Evolutionary conservation across 257 asterid species (phyloP).

Genomic region (Phtheirospermum japonicum): DNA sequence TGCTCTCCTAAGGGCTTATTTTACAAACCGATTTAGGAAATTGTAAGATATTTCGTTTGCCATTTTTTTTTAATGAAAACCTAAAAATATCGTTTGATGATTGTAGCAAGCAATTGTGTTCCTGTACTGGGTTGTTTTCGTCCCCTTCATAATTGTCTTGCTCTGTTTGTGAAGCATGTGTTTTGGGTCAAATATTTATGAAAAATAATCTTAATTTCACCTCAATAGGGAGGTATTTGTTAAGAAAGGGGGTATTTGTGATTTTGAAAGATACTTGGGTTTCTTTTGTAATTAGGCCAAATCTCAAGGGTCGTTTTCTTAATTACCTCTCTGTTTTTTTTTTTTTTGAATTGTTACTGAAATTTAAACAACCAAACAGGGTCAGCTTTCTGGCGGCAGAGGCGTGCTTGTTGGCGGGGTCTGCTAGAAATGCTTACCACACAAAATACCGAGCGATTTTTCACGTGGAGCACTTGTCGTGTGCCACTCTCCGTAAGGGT

Average conservation of each 20-base stretch:
- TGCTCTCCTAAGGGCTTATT: no score
- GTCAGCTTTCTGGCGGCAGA: slow-evolving; percentile 85
- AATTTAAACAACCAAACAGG: slow-evolving; percentile 47
- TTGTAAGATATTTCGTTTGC: no score
- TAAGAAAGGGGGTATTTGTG: neutral
- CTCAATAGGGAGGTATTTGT: neutral
- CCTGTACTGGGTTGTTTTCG: no score
- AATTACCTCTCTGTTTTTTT: neutral
- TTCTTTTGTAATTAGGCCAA: neutral
- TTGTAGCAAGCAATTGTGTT: no score
- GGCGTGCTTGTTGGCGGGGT: slow-evolving; percentile 88
- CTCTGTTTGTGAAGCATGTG: no score
- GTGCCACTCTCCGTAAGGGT: slow-evolving; percentile 90
- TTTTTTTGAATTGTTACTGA: neutral
- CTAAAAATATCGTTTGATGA: no score
- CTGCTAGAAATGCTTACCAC: slow-evolving; percentile 94
- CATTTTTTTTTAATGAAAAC: no score
- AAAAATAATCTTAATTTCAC: no score
- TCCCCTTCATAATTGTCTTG: no score
- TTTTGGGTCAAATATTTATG: no score
- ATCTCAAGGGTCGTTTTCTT: neutral
- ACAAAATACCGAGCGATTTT: slow-evolving; percentile 75
- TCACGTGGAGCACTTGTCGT: slow-evolving; percentile 56
- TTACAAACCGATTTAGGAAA: no score
- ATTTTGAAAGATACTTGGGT: neutral